Evolutionary conservation across 2,329 filamentous ascomycete species (phyloP), one percentile per base, ranked within the genome.

Genomic region (Botryosphaeria agaves): DNA sequence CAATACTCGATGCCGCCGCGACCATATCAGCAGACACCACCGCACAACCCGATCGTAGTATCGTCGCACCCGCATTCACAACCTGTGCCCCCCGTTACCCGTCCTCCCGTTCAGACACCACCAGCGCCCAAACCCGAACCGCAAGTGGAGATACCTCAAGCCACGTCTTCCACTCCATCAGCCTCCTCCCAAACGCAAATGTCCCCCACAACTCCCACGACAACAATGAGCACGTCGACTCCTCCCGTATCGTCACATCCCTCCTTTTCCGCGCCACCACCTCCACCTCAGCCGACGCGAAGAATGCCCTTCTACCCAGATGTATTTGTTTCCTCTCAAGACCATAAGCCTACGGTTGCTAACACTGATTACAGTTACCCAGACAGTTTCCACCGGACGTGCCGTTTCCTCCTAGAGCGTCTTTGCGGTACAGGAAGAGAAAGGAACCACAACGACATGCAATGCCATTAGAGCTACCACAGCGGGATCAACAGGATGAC

Each of bases 311-410:
- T 60, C 44, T 57, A 59, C 36, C 61, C 66, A 34, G 54, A 57
- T 8, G 60, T 63, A 48, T n/a, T n/a, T 51, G 57, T 45, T 19
- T 5, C 31, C 16, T 26, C 14, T 27, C 29, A 20, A 27, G 21
- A 14, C 23, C 18, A 23, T 14, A 8, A 19, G 14, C 8, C 11
- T 6, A 5, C 8, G 26, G 15, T 20, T 21, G 18, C 34, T 30
- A 16, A 26, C 34, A 23, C 26, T 31, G 9, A n/a, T 14, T 15
- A 14, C 38, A 66, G 61, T 51, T 75, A 14, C 71, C 71, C 7
- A 75, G 70, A 70, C 57, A 69, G 19, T 75, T 69, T 8, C 59
- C 64, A 17, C 59, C 64, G 11, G 62, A 65, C 14, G 51, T 51
- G 18, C 51, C 59, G 2, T 74, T 75, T 41, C 69, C 70, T 3